A percentile compares a stretch with the other conserved stretches of the same genome.
phyloP scores from a whole-genome alignment of 139 green algal species.

The Picochlorum costavermella region DNA sequence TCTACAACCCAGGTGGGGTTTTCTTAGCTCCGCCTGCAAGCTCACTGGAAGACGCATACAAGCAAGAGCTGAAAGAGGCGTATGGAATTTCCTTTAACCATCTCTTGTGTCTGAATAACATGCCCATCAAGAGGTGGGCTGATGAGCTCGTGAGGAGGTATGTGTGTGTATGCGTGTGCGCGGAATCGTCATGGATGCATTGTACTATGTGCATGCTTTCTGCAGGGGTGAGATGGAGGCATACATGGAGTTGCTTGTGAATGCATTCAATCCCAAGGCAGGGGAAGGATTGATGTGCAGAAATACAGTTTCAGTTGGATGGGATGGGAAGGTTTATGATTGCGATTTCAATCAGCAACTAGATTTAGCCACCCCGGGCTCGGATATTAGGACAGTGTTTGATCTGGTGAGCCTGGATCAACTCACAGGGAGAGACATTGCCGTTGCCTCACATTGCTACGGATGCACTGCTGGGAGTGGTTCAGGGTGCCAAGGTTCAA shows the following conservation, averaged over 20 bases:
- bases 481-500: constrained; percentile 66
- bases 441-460: constrained; percentile 86
- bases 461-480: constrained; percentile 89
- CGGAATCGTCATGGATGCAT: not conserved
- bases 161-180: not conserved
- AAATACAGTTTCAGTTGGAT: constrained; percentile 76
- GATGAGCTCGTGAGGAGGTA: constrained; percentile 56
- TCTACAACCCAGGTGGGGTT: constrained; percentile 92
- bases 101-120: constrained; percentile 96
- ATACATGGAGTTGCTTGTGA: constrained; percentile 86
- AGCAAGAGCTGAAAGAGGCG: constrained; percentile 47
- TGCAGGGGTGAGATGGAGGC: constrained; percentile 44
- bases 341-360: constrained; percentile 99
- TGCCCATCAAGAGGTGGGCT: constrained; percentile 96
- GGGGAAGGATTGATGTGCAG: constrained; percentile 62
- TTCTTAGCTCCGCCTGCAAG: constrained; percentile 53
- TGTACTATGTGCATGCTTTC: not conserved
- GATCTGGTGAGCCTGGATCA: constrained; percentile 65
- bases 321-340: constrained; percentile 88
- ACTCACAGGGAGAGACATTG: constrained; percentile 59
- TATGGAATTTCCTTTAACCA: constrained; percentile 81
- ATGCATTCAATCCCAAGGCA: constrained; percentile 78
- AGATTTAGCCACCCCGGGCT: constrained; percentile 41
- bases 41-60: constrained; percentile 34
- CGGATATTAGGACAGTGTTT: constrained; percentile 58